Percentiles rank a stretch among this genome's conserved stretches.
These are phyloP conservation scores for Umbilicaria muhlenbergii DNA, from an alignment of 495 filamentous ascomycete genomes.

Conservation along the genomic window DNA sequence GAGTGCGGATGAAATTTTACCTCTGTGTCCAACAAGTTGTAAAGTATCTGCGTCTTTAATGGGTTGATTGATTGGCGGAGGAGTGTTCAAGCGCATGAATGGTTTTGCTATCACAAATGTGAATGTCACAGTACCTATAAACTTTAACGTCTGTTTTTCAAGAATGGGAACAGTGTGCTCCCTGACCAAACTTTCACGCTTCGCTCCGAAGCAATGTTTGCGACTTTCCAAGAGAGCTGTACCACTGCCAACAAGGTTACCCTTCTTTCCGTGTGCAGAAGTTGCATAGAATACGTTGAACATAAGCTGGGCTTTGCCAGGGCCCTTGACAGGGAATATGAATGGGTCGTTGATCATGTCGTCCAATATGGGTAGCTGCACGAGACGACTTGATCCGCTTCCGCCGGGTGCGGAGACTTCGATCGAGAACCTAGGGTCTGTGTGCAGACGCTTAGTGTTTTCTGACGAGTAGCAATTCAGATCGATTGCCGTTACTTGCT, in stretches of 20 bases:
- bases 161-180: conserved; percentile 18
- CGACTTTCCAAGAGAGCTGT: conserved; percentile 10
- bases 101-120: conserved; percentile 16
- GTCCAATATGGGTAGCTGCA: conserved; percentile 15
- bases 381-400: background rate
- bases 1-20: background rate
- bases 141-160: conserved; percentile 9
- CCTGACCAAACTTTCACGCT: conserved; percentile 18
- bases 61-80: background rate
- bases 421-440: conserved; percentile 1
- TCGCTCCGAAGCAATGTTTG: conserved; percentile 6
- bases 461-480: background rate
- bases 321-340: conserved; percentile 8
- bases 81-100: conserved; percentile 4
- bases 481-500: conserved; percentile 1
- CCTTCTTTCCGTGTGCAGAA: no score
- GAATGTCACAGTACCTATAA: conserved; percentile 18
- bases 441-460: background rate
- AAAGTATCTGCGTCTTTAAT: background rate
- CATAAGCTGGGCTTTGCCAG: no score
- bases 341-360: conserved; percentile 10
- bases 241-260: conserved; percentile 12
- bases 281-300: no score
- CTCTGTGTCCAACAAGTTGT: conserved; percentile 19
- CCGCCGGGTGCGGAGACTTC: conserved; percentile 2